Base-by-base conservation (phyloP, 352 stramenopile genomes). In the Phytophthora tentaculata region DNA sequence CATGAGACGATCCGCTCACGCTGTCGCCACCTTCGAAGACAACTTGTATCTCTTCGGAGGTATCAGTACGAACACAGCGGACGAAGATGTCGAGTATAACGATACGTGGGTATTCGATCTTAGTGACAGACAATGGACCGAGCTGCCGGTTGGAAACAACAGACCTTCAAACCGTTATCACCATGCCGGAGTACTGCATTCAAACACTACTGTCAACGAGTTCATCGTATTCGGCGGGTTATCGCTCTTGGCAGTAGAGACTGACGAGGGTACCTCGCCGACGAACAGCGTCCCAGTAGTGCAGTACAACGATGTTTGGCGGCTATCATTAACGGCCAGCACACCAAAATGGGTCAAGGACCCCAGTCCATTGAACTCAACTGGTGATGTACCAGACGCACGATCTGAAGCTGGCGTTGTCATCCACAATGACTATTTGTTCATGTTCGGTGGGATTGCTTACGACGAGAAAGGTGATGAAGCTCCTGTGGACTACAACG, bases 71-170 rank as follows among this genome's bases (percentile, higher is more conserved):
- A 53, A 66, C 8, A 58, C 61, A 26, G 56, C 57, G 5, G 68
- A 74, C 7, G 68, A 86, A 63, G 80, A 89, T 50, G 50, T 82
- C 57, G 85, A 94, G 62, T 87, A 79, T 29, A 81, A 84, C n/a
- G 85, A 94, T 59, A 91, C 85, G n/a, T 94, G 85, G 85, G 65
- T 69, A 12, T 88, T 89, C 43, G 76, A 89, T 32, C 53, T 87
- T 24, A 43, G 71, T 14, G 44, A 39, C 0, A 66, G 69, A n/a
- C 58, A 63, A 50, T 89, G 80, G 79, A 45, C 68, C 0, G 64
- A 80, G 28, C 12, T 86, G 5, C 58, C 62, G 17, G 50, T 68
- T 5, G 67, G 64, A 0, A 20, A 56, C 16, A 69, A 58, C 0
- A 45, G 74, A 47, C 80, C 79, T 12, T 61, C 59, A 20, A 79